phyloP scores from a whole-genome alignment of 345 rosid species.

The Citrus inodora region DNA sequence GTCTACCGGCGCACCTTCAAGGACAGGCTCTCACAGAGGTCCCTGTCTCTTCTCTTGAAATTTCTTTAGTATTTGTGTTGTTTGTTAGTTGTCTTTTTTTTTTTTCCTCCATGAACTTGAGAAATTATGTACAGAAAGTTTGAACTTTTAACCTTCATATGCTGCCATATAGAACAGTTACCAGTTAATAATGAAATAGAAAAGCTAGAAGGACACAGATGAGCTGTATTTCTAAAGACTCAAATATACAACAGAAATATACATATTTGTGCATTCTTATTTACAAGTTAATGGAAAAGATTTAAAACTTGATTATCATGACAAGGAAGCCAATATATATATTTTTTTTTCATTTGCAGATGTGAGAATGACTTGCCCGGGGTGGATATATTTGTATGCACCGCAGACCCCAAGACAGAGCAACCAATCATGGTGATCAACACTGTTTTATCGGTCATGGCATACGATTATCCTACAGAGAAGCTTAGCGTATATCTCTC shows the following conservation, averaged over 20 bases:
- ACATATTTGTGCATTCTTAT: too few species aligned
- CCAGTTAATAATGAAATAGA: not conserved
- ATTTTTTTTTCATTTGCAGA: slow-evolving; percentile 10
- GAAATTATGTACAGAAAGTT: not conserved
- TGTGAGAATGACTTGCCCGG: slow-evolving; percentile 33
- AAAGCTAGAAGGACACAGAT: not conserved
- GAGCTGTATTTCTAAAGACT: not conserved
- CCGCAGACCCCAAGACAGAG: slow-evolving; percentile 50
- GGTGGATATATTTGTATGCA: slow-evolving; percentile 55
- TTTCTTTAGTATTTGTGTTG: not conserved
- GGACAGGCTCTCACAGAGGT: slow-evolving; percentile 49
- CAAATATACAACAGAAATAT: too few species aligned
- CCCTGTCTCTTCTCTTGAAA: not conserved
- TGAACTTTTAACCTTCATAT: not conserved
- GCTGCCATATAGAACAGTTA: not conserved
- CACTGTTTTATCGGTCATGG: slow-evolving; percentile 47
- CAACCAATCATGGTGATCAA: slow-evolving; percentile 49
- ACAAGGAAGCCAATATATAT: too few species aligned
- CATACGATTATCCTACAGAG: slow-evolving; percentile 41
- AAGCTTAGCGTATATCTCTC: slow-evolving; percentile 49
- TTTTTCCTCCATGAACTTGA: not conserved
- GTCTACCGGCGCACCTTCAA: slow-evolving; percentile 36
- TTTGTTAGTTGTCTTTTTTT: not conserved
- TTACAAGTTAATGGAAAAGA: too few species aligned
- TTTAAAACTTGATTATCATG: too few species aligned